Conservation (phyloP, 2,329 filamentous ascomycete genomes). For the Fusarium xylarioides region DNA sequence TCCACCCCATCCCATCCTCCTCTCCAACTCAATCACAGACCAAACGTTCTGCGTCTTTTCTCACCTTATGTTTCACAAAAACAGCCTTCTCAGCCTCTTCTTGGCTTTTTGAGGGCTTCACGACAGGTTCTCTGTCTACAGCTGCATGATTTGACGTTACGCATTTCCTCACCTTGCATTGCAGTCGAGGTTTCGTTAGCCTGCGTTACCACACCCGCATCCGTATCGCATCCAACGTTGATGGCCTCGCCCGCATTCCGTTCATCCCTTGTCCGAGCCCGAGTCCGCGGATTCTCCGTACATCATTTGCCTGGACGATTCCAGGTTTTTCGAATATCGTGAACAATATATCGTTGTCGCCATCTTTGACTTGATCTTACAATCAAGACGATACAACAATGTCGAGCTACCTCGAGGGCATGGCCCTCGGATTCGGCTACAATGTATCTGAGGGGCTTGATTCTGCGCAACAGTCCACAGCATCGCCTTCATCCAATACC, state of each 20-base stretch:
- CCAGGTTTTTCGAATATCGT: slow-evolving; percentile 9
- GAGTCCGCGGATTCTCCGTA: slow-evolving; percentile 21
- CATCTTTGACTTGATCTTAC: neutral
- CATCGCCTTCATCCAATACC: slow-evolving; percentile 38
- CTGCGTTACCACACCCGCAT: slow-evolving; percentile 7
- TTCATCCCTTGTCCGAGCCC: slow-evolving; percentile 11
- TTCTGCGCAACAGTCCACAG: slow-evolving; percentile 31
- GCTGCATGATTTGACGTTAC: slow-evolving; percentile 10
- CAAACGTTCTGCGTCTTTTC: slow-evolving; percentile 17
- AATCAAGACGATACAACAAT: slow-evolving; percentile 26
- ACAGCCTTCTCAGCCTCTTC: slow-evolving; percentile 31
- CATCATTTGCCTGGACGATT: slow-evolving; percentile 6
- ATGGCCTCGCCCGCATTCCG: slow-evolving; percentile 21
- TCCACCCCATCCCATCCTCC: neutral
- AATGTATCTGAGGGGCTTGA: slow-evolving; percentile 37
- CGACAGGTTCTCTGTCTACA: slow-evolving; percentile 13
- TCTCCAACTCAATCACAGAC: slow-evolving; percentile 14
- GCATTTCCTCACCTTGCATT: neutral
- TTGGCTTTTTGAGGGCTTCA: slow-evolving; percentile 19
- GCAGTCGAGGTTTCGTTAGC: neutral
- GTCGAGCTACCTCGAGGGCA: slow-evolving; percentile 37
- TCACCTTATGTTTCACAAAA: slow-evolving; percentile 31
- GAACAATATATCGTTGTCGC: slow-evolving; percentile 2
- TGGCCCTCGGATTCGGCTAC: slow-evolving; percentile 39
- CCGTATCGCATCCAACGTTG: slow-evolving; percentile 6